Evolutionary conservation across 305 asterid genomes (phyloP), one percentile per base, ranked within the genome.

Genomic region (Fraxinus dipetala): DNA sequence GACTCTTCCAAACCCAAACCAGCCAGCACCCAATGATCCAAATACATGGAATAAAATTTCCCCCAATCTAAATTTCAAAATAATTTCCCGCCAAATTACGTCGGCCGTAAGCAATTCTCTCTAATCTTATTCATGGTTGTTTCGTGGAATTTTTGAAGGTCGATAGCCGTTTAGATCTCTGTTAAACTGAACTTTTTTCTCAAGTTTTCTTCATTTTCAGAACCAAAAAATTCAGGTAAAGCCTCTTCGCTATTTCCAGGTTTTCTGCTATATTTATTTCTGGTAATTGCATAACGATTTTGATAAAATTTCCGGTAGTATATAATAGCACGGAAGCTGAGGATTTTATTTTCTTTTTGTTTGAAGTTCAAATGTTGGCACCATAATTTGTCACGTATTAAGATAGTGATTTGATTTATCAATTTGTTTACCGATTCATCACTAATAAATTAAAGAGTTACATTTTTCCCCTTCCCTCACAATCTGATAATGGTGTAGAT

Each of bases 71-170:
- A 67, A 9, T 69, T 69, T 11, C 35, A 69, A 31, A 67, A 24
- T 4, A 26, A 32, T 74, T 73, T n/a, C 87, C 85, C 88, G 86
- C 86, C 88, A 78, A 48, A 32, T 63, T 56, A 16, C 5, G 9
- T 14, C 75, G 2, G 36, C 73, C 14, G 26, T 6, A 0, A 24
- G 10, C 22, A 6, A 16, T 10, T 35, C 79, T 13, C 73, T 1
- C 77, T 51, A 51, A 16, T 51, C 61, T 51, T 18, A 51, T 51
- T 51, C 22, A 16, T 16, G 61, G 59, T 16, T 51, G 22, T 16
- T 51, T 48, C 2, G 20, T 48, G 61, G 61, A 48, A 14, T 14
- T 16, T 14, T 51, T 51, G 61, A 51, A 51, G 61, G 22, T 16
- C 61, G 61, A 51, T 51, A 51, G 61, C 8, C 61, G 22, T 51